phyloP scores from a whole-genome alignment of 768 basidiomycete species.

The Rhodotorula graminis region DNA sequence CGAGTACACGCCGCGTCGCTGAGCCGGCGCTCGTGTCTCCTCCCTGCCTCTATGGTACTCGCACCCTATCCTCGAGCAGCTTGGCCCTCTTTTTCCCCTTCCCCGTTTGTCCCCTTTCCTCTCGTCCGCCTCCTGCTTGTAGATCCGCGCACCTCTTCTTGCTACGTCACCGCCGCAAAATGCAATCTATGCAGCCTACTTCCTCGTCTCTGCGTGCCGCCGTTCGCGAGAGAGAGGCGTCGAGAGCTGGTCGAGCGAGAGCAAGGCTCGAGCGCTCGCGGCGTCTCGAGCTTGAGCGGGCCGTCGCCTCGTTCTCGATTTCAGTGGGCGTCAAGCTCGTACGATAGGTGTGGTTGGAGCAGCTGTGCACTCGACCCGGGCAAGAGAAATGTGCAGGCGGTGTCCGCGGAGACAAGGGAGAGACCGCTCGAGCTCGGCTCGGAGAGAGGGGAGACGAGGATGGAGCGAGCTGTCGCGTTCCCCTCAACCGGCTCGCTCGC shows the following conservation, averaged over 20 bases:
- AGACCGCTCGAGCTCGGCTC: not conserved
- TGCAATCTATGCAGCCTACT: not conserved
- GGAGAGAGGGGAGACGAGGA: not conserved
- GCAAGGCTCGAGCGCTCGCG: not conserved
- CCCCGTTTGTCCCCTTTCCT: not conserved
- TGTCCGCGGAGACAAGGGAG: not conserved
- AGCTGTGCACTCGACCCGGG: no score
- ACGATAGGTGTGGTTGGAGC: no score
- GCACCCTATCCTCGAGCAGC: not conserved
- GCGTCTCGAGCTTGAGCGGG: no score
- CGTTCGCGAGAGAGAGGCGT: no score
- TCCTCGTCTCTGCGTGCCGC: no score
- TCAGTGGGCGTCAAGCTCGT: no score
- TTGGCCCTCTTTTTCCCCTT: not conserved
- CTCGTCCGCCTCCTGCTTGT: not conserved
- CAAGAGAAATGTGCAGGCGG: no score
- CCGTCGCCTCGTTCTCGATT: no score
- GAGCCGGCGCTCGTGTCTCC: not conserved
- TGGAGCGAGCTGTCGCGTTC: not conserved
- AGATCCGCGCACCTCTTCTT: not conserved
- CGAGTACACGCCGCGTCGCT: constrained; percentile 25
- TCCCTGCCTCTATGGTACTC: not conserved
- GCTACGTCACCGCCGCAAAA: not conserved
- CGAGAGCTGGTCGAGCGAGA: no score
- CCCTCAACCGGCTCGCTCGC: not conserved